A percentile compares a stretch with the other conserved stretches of the same genome.
These are phyloP conservation scores for Astraeus odoratus DNA, from an alignment of 768 basidiomycete genomes.

Conservation along the genomic window DNA sequence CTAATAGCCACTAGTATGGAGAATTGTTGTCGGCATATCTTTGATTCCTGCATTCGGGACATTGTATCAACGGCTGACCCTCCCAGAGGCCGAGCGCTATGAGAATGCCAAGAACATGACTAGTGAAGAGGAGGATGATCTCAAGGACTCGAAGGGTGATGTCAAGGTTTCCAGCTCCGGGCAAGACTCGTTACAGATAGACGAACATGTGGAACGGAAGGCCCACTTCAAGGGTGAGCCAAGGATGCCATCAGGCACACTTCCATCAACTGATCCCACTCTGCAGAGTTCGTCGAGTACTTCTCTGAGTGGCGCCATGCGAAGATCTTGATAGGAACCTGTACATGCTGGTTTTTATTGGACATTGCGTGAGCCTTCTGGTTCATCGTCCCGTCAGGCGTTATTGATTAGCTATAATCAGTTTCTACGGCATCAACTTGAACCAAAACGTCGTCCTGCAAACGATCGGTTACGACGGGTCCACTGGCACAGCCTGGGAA, in stretches of 20 bases:
- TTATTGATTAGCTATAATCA: conserved; percentile 14
- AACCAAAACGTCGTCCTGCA: conserved; percentile 76
- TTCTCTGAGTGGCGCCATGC: conserved; percentile 68
- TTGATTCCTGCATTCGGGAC: conserved; percentile 69
- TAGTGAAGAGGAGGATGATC: neutral
- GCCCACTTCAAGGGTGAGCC: conserved; percentile 43
- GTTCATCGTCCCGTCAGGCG: neutral
- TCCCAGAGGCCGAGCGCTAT: conserved; percentile 61
- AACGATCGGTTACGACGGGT: conserved; percentile 63
- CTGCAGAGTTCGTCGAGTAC: conserved; percentile 54
- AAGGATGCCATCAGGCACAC: neutral
- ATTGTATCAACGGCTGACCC: conserved; percentile 68
- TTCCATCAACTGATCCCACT: neutral
- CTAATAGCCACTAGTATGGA: conserved; percentile 45
- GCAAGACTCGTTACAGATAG: neutral
- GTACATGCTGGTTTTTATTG: conserved; percentile 66
- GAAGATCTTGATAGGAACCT: conserved; percentile 63
- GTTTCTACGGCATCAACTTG: conserved; percentile 70
- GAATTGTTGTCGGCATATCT: conserved; percentile 68
- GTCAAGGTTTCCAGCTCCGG: neutral
- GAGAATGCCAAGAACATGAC: conserved; percentile 25
- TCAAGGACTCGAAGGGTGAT: neutral
- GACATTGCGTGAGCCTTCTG: conserved; percentile 49
- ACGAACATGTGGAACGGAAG: conserved; percentile 31
- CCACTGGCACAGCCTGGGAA: conserved; percentile 50